Evolutionary conservation across 2,329 filamentous ascomycete genomes (phyloP), one percentile per base, ranked within the genome.

Genomic region (Fusarium concolor): DNA sequence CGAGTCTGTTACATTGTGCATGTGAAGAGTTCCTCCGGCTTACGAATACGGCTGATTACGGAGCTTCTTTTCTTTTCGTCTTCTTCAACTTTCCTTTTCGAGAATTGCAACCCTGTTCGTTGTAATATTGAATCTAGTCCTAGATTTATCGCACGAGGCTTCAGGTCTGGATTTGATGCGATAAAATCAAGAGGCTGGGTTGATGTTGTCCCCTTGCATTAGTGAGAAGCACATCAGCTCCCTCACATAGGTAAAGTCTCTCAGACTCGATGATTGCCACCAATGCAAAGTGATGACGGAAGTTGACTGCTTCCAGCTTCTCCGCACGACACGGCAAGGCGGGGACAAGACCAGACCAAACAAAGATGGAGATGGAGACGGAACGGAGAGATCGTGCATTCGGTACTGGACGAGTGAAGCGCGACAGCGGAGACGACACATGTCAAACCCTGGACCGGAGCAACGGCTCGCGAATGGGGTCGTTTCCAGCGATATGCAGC

Each of bases 381-480:
- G 55, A 37, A 72, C 66, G 63, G 68, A 67, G 56, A 72, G 67
- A 74, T 74, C 62, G 67, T 74, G 71, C 71, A 73, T 74, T 68
- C 42, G 57, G 59, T 51, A 64, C 59, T 64, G 61, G 61, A 58
- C 55, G 55, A 63, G 50, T 60, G 67, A 54, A 69, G 56, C 56
- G 53, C 67, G 67, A 42, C 37, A 70, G 64, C 68, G 67, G 67
- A 65, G 67, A 54, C 56, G 46, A 68, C 46, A 65, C 50, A 67
- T 54, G 52, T 67, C 61, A 62, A 65, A 69, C 71, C 71, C 71
- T 74, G 71, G 65, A 68, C 62, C 50, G 37, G 53, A 65, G 53
- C 45, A 54, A 45, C 65, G 53, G 62, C 70, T 71, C 70, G 38
- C 71, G 71, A 74, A 74, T 74, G 47, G 71, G 71, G 63, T 71